phyloP scores from a whole-genome alignment of 2,329 filamentous ascomycete species.

The Sporothrix humicola region DNA sequence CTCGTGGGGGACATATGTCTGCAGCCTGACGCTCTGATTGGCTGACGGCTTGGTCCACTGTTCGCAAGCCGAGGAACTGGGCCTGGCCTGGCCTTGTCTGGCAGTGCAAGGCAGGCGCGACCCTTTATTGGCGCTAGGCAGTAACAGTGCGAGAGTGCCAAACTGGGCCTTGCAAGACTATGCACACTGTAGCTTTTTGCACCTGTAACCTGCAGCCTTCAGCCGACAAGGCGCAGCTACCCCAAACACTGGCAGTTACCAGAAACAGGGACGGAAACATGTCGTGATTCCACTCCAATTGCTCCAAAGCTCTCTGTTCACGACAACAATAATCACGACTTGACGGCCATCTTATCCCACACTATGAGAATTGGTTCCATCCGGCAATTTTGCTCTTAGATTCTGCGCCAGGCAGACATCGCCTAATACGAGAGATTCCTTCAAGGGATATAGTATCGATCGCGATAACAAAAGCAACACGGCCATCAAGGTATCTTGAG shows the following conservation, averaged over 20 bases:
- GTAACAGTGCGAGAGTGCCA: conserved; percentile 12
- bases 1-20: conserved; percentile 6
- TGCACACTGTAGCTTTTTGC: conserved; percentile 17
- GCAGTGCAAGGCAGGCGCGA: background rate
- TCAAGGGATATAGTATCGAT: background rate
- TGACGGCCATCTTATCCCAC: background rate
- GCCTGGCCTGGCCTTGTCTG: conserved; percentile 9
- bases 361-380: conserved; percentile 6
- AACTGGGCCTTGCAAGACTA: background rate
- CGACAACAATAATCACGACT: background rate
- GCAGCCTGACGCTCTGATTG: conserved; percentile 22
- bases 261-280: conserved; percentile 20
- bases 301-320: background rate
- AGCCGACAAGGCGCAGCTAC: background rate
- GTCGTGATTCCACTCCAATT: conserved; percentile 13
- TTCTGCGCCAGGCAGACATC: conserved; percentile 18
- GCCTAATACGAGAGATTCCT: background rate
- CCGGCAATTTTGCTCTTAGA: background rate
- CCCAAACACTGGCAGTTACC: background rate
- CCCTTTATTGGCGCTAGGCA: conserved; percentile 4
- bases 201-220: background rate
- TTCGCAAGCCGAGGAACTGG: conserved; percentile 26
- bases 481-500: background rate
- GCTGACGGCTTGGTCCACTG: background rate
- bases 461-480: background rate